These are phyloP conservation scores for Fusarium mexicanum DNA, from an alignment of 2,329 filamentous ascomycete genomes.

Conservation along the genomic window DNA sequence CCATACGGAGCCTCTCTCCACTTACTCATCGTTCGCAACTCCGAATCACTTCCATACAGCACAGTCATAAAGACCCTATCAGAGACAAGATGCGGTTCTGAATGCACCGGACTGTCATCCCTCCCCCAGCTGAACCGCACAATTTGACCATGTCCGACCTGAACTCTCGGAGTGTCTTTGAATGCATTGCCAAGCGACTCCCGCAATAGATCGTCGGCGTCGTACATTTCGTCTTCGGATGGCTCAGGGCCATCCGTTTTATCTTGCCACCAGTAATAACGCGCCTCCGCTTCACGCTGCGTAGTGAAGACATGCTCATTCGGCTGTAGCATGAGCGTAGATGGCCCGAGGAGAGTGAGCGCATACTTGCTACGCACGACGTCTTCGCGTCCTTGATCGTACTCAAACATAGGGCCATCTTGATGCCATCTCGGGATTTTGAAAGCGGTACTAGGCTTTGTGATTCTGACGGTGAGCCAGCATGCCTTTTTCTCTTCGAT, in stretches of 20 bases:
- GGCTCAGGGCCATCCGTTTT: not conserved
- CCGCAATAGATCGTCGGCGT: not conserved
- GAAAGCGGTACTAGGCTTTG: not conserved
- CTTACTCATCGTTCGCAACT: not conserved
- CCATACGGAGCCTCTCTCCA: not conserved
- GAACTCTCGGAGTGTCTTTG: not conserved
- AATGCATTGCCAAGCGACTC: not conserved
- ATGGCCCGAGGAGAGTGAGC: not conserved
- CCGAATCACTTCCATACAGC: not conserved
- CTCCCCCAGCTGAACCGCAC: not conserved
- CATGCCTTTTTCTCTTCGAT: not conserved
- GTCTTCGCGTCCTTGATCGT: not conserved
- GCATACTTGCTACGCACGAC: not conserved
- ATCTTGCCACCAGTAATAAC: not conserved
- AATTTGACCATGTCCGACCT: not conserved
- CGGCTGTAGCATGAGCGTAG: not conserved
- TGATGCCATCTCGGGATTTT: not conserved
- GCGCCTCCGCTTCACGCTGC: not conserved
- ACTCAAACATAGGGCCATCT: not conserved
- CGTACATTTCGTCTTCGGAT: not conserved
- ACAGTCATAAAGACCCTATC: constrained; percentile 2
- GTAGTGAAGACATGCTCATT: not conserved
- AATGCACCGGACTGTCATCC: not conserved
- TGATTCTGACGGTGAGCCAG: not conserved
- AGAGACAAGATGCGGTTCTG: not conserved